Evolutionary conservation across 1,284 basidiomycete species (phyloP).

Genomic region (Neolentinus lepideus): DNA sequence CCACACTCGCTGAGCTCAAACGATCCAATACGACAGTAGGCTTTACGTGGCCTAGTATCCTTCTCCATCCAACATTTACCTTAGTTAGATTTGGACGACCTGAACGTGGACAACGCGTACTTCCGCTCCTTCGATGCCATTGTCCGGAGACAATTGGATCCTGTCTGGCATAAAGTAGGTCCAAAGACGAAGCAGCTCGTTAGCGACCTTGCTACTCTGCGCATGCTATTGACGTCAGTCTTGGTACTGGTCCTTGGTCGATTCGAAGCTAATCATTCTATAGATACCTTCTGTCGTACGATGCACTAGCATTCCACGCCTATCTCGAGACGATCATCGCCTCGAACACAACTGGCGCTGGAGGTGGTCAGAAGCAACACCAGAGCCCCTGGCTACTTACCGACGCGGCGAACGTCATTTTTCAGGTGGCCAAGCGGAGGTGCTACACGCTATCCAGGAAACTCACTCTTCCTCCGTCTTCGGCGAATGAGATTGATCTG

Average conservation of each 20-base stretch:
- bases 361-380: conserved; percentile 51
- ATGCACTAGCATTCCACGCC: conserved; percentile 85
- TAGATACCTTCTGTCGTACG: conserved; percentile 88
- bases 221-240: conserved; percentile 76
- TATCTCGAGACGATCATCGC: conserved; percentile 91
- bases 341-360: conserved; percentile 51
- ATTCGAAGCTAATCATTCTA: neutral
- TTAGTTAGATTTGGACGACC: conserved; percentile 90
- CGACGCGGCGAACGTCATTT: conserved; percentile 85
- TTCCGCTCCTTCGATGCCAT: conserved; percentile 91
- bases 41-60: conserved; percentile 5
- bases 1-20: conserved; percentile 87
- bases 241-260: neutral
- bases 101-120: conserved; percentile 91
- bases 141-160: conserved; percentile 84
- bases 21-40: conserved; percentile 78
- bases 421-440: conserved; percentile 74
- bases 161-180: conserved; percentile 96
- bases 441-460: conserved; percentile 52
- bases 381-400: conserved; percentile 85
- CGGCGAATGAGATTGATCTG: conserved; percentile 23
- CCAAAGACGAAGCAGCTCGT: conserved; percentile 90
- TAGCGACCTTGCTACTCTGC: conserved; percentile 79
- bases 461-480: conserved; percentile 7
- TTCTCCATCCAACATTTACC: conserved; percentile 4